Evolutionary conservation across 805 yeast genomes (phyloP), one percentile per base, ranked within the genome.

Genomic region (Metschnikowia shivogae): DNA sequence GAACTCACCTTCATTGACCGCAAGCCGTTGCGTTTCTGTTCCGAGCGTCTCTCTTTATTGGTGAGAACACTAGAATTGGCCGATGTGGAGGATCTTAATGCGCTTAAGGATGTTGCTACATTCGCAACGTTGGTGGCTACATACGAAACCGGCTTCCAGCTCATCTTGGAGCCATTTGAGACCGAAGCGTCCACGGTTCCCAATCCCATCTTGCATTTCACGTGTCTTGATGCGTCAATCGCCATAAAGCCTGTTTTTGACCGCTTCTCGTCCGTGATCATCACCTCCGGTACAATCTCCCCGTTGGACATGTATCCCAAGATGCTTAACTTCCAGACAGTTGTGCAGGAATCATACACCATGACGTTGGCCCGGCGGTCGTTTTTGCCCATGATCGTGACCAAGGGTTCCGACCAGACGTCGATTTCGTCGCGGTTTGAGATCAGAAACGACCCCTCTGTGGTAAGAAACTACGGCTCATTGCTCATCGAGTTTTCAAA

Each of bases 251-350:
- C 99, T 0, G 89, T 93, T 0, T 92, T 93, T 70, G 99, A 93
- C 42, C 76, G 90, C 47, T 93, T 92, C 59, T 82, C 88, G 6
- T 85, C 97, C 0, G 96, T 93, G 9, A 84, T 93, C 49, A 93
- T 93, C 49, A 93, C 99, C 0, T 88, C 97, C 0, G 99, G 99
- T 54, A 93, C 99, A 12, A 93, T 93, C 39, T 92, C 98, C 0
- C 99, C 99, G 1, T 77, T 93, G 62, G 98, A 93, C 59, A 93
- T 93, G 99, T 93, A 93, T 62, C 99, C 99, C 6, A 84, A 88
- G 56, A 92, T 92, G 98, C 71, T 92, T 49, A 86, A 89, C 60
- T 92, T 93, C 65, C 89, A 87, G 42, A 90, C 98, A 0, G 96
- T 90, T 3, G 76, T 93, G 30, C 97, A 90, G 64, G 93, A 89